Conservation (phyloP, 345 rosid genomes). For the Gossypium australe region DNA sequence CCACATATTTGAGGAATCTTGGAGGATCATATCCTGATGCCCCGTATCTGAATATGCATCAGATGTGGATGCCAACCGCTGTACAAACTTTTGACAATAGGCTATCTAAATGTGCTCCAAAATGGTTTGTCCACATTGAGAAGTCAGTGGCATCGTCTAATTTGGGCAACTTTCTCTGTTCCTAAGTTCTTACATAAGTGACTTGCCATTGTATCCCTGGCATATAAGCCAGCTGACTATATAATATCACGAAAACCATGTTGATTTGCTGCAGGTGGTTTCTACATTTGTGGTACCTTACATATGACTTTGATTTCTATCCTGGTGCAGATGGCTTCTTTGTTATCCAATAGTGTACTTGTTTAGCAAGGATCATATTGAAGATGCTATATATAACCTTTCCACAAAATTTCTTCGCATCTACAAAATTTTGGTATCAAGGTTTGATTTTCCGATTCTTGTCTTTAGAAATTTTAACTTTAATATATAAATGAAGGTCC, state of each 20-base stretch:
- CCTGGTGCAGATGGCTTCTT: slow-evolving; percentile 74
- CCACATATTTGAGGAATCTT: background rate
- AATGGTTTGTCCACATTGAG: background rate
- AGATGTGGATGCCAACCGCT: background rate
- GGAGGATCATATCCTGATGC: background rate
- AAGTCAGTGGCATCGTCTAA: background rate
- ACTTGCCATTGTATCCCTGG: background rate
- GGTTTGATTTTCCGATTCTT: slow-evolving; percentile 36
- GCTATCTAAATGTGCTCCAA: slow-evolving; percentile 1
- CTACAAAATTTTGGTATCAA: slow-evolving; percentile 53
- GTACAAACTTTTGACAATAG: background rate
- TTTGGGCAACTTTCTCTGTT: background rate
- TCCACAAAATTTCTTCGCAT: slow-evolving; percentile 78
- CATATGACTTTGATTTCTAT: background rate
- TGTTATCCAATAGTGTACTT: slow-evolving; percentile 88
- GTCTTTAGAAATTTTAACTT: background rate
- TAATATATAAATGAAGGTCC: background rate
- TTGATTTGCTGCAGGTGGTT: background rate
- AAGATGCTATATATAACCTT: slow-evolving; percentile 74
- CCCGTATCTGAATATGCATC: background rate
- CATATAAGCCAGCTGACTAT: background rate
- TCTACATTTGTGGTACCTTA: background rate
- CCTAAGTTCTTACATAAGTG: background rate
- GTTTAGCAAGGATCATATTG: slow-evolving; percentile 73
- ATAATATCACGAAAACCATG: background rate